Evolutionary conservation across 2,329 filamentous ascomycete species (phyloP).

Genomic region (Lecanicillium sp.): DNA sequence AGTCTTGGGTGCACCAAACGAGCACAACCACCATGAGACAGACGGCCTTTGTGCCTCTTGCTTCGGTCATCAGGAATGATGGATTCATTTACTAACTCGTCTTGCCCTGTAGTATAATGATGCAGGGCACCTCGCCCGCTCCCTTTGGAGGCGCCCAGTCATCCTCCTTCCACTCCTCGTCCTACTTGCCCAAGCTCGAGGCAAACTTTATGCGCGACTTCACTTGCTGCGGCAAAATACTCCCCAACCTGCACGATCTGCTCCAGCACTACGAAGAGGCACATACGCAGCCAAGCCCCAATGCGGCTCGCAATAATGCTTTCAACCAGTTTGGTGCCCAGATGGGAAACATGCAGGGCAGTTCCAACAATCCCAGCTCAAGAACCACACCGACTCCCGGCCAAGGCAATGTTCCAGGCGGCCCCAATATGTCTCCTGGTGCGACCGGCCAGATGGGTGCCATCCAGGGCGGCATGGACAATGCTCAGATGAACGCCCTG

Average conservation of each 20-base stretch:
- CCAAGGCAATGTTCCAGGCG: slow-evolving; percentile 19
- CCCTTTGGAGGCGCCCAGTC: slow-evolving; percentile 60
- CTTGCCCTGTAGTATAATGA: slow-evolving; percentile 64
- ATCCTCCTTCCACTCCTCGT: slow-evolving; percentile 94
- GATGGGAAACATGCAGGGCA: slow-evolving; percentile 22
- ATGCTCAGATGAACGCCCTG: slow-evolving; percentile 32
- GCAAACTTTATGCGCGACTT: slow-evolving; percentile 98
- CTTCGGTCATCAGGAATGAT: not conserved
- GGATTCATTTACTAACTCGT: slow-evolving; percentile 12
- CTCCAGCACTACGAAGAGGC: slow-evolving; percentile 95
- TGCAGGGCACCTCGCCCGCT: slow-evolving; percentile 84
- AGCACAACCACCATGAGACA: no score
- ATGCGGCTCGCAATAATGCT: slow-evolving; percentile 29
- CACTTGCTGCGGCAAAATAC: slow-evolving; percentile 81
- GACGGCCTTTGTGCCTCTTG: not conserved
- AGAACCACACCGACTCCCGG: slow-evolving; percentile 22
- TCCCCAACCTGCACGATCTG: slow-evolving; percentile 88
- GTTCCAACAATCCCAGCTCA: slow-evolving; percentile 24
- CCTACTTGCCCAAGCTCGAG: slow-evolving; percentile 91
- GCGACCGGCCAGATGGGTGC: slow-evolving; percentile 11
- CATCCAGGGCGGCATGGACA: slow-evolving; percentile 17
- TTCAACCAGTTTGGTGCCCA: slow-evolving; percentile 30
- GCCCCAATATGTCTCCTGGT: slow-evolving; percentile 14
- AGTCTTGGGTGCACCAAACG: no score
- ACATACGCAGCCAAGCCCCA: slow-evolving; percentile 62